These are phyloP conservation scores for Colletotrichum cereale DNA, from an alignment of 2,329 filamentous ascomycete species.

Conservation along the genomic window DNA sequence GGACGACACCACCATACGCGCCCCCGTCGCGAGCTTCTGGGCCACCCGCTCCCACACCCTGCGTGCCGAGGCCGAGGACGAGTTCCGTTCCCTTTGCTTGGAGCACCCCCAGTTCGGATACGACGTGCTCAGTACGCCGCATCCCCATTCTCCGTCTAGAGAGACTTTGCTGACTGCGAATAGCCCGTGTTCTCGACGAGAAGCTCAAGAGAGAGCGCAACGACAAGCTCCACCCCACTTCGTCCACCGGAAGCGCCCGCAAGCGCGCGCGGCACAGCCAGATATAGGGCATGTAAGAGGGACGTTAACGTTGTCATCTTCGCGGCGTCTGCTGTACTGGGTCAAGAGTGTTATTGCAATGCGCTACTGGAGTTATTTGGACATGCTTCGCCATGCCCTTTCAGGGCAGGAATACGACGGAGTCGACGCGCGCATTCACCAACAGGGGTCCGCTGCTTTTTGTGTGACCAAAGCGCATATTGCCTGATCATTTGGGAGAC, in stretches of 20 bases:
- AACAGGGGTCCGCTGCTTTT: neutral
- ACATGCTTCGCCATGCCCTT: neutral
- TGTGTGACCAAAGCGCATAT: neutral
- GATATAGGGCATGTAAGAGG: neutral
- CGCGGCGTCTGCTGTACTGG: neutral
- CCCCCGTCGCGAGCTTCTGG: constrained; percentile 92
- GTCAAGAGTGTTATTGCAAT: neutral
- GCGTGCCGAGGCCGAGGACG: constrained; percentile 85
- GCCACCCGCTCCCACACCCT: constrained; percentile 83
- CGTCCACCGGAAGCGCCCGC: constrained; percentile 60
- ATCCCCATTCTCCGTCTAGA: constrained; percentile 35
- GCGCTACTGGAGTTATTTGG: neutral
- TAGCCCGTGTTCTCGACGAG: constrained; percentile 74
- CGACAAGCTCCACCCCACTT: constrained; percentile 68
- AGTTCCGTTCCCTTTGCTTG: constrained; percentile 87
- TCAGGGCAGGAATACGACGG: neutral
- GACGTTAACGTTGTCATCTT: neutral
- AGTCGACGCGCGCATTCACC: neutral
- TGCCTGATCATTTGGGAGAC: neutral
- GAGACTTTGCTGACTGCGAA: constrained; percentile 37
- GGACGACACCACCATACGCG: constrained; percentile 80
- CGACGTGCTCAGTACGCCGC: constrained; percentile 81
- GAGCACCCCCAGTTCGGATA: constrained; percentile 94
- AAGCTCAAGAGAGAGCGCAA: constrained; percentile 74
- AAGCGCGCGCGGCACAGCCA: constrained; percentile 69